Evolutionary conservation across 805 yeast species (phyloP), one percentile per base, ranked within the genome.

Genomic region (Cyberlindnera japonica): DNA sequence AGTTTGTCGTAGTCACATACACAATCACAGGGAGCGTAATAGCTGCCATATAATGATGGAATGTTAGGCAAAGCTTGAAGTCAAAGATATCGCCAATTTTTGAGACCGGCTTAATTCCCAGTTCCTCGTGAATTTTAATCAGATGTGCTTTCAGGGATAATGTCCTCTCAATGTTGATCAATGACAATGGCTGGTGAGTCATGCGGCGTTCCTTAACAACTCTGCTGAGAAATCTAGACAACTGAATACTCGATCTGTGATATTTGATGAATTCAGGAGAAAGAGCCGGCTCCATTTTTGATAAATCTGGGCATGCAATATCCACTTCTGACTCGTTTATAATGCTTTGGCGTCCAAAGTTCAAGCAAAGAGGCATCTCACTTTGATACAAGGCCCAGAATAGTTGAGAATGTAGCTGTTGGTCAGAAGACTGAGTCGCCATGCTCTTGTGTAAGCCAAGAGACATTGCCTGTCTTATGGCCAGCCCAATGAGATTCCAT

Each of bases 381-480:
- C 55, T 53, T 37, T 68, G 70, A 28, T 68, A 63, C 22, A 73
- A 40, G 0, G 75, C 59, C 76, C 77, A 73, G 40, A 60, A 55
- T 2, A 59, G 37, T 33, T 58, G 62, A 6, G 53, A 53, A n/a
- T 67, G 58, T 26, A 71, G 49, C 3, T 25, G 17, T 4, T 35
- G 28, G 14, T 47, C 37, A 14, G 33, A 32, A 8, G 35, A 13
- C 7, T 33, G 38, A 32, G n/a, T n/a, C n/a, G 63, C 63, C 21
- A 65, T 54, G 33, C 59, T 63, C 37, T 71, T 58, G 49, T 73
- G 75, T 3, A 72, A 52, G 1, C 78, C 78, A n/a, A 73, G 51
- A n/a, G 75, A 63, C 21, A 67, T 62, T 1, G 72, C 65, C 51
- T 74, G 78, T 37, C 73, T 59, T 1, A 71, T 62, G 7, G 77